Evolutionary conservation across 2,329 filamentous ascomycete species (phyloP).

Genomic region (Pseudogymnoascus sp.): DNA sequence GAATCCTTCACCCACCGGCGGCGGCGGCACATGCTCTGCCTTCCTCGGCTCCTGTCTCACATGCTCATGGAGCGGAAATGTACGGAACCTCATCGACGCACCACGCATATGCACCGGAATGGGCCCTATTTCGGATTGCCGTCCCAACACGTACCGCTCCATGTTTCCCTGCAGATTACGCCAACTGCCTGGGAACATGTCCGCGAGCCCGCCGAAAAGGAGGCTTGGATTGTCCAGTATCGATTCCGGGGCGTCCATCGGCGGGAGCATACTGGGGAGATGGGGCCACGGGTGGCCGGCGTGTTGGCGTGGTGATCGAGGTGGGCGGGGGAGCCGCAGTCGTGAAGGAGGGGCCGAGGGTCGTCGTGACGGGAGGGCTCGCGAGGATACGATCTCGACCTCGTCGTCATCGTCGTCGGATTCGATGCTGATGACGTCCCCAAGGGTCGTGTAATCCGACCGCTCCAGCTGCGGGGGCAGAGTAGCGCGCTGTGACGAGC

Average conservation of each 20-base stretch:
- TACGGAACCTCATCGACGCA: background rate
- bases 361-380: background rate
- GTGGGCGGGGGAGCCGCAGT: background rate
- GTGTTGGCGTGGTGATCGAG: background rate
- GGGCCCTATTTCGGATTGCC: background rate
- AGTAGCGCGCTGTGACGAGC: conserved; percentile 5
- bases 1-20: conserved; percentile 67
- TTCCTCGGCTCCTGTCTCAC: conserved; percentile 12
- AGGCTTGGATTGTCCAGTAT: background rate
- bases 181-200: background rate
- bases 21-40: conserved; percentile 30
- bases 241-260: background rate
- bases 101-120: background rate
- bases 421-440: conserved; percentile 1
- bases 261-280: background rate
- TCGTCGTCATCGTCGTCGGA: conserved; percentile 8
- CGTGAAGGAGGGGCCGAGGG: conserved; percentile 7
- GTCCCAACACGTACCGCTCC: background rate
- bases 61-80: background rate
- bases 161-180: background rate
- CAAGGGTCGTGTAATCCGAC: background rate
- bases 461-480: background rate
- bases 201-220: background rate
- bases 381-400: background rate
- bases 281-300: background rate